phyloP scores from a whole-genome alignment of 345 rosid genomes.

The Ceriops zippeliana region DNA sequence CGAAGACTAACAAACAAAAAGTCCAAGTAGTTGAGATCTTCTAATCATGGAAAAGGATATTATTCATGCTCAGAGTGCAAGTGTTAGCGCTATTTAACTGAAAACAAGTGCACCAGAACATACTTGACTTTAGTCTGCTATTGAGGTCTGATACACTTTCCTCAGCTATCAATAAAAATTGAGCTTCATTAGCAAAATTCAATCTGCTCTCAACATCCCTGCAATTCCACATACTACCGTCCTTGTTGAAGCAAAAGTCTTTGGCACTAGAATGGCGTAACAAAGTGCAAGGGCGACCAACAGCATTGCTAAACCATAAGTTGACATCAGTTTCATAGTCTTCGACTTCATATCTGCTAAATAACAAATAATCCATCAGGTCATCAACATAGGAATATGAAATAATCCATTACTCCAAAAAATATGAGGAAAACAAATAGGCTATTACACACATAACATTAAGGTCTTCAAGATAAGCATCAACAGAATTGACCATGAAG shows the following conservation, averaged over 20 bases:
- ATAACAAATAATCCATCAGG: slow-evolving; percentile 17
- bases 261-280: slow-evolving; percentile 44
- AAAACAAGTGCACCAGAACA: slow-evolving; percentile 12
- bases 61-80: not conserved
- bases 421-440: no score
- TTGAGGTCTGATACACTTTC: slow-evolving; percentile 79
- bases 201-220: slow-evolving; percentile 55
- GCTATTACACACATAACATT: no score
- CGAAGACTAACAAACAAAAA: not conserved
- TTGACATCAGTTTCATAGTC: slow-evolving; percentile 50
- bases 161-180: slow-evolving; percentile 73
- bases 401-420: no score
- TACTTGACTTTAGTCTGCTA: slow-evolving; percentile 56
- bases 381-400: no score
- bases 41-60: not conserved
- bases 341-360: slow-evolving; percentile 49
- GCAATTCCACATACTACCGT: slow-evolving; percentile 43
- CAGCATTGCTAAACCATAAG: slow-evolving; percentile 73
- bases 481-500: no score
- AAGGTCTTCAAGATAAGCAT: not conserved
- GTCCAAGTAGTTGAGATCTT: not conserved
- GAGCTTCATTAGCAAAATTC: slow-evolving; percentile 91
- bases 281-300: slow-evolving; percentile 69
- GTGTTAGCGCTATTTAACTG: not conserved
- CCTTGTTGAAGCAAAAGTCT: slow-evolving; percentile 34